phyloP scores from a whole-genome alignment of 2,329 filamentous ascomycete genomes.

The Colletotrichum tropicicola region DNA sequence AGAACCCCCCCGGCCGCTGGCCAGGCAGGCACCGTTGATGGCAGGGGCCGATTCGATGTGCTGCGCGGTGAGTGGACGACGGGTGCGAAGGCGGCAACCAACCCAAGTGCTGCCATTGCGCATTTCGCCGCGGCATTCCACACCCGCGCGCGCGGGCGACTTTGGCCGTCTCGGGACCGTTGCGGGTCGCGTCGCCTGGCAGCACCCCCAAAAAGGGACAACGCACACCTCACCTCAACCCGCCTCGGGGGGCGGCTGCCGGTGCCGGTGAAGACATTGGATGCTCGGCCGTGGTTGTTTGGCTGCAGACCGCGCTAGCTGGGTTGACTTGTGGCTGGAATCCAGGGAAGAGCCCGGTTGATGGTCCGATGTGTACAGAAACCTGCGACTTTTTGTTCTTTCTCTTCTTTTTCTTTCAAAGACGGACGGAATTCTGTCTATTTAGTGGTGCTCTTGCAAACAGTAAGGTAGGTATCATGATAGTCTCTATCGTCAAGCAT shows the following conservation, averaged over 20 bases:
- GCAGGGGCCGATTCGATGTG: conserved; percentile 10
- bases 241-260: no score
- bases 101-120: conserved; percentile 13
- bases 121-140: not conserved
- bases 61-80: not conserved
- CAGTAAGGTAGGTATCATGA: no score
- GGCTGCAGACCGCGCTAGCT: no score
- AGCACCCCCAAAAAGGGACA: no score
- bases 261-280: no score
- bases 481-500: no score
- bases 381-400: not conserved
- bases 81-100: conserved; percentile 16
- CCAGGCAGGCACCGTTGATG: conserved; percentile 2
- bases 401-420: not conserved
- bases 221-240: no score
- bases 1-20: not conserved
- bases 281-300: no score
- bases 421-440: not conserved
- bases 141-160: not conserved
- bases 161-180: conserved; percentile 28
- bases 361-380: not conserved
- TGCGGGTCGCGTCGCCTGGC: no score
- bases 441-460: no score
- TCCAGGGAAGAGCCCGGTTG: conserved; percentile 8
- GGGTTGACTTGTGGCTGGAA: not conserved